Percentiles rank a stretch among this genome's conserved stretches.
These are phyloP conservation scores for Boletus vinaceobasis DNA, from an alignment of 768 basidiomycete species.

Conservation along the genomic window DNA sequence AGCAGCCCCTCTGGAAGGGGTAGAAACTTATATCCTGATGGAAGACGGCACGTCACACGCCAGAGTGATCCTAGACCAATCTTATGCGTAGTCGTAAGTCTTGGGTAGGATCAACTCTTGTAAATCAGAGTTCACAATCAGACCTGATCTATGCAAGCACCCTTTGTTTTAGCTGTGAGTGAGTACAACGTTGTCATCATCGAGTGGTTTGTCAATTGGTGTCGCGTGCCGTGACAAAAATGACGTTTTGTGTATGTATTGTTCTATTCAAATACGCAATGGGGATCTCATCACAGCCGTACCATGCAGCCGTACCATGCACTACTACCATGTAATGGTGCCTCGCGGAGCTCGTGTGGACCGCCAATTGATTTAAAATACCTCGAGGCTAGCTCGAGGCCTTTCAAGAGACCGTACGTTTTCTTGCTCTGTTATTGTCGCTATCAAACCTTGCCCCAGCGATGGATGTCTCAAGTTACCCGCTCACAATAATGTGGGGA, in stretches of 20 bases:
- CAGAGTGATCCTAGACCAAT: slow-evolving; percentile 45
- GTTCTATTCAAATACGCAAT: not conserved
- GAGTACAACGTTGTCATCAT: not conserved
- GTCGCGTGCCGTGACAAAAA: not conserved
- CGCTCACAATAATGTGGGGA: not conserved
- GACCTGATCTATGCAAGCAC: not conserved
- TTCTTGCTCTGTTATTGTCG: not conserved
- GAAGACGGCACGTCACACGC: slow-evolving; percentile 59
- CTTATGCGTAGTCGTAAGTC: slow-evolving; percentile 27
- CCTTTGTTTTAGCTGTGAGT: not conserved
- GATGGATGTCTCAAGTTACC: slow-evolving; percentile 1
- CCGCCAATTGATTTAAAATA: not conserved
- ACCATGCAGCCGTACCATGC: not conserved
- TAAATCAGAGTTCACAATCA: not conserved
- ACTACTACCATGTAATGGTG: not conserved
- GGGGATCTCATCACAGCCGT: not conserved
- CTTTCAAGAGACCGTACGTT: not conserved
- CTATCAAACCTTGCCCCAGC: not conserved
- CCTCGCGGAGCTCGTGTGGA: not conserved
- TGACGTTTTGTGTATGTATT: not conserved
- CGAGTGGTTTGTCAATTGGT: no score
- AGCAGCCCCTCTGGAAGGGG: slow-evolving; percentile 39
- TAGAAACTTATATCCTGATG: slow-evolving; percentile 64
- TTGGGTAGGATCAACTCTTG: not conserved
- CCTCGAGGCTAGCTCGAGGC: not conserved